Conservation (phyloP, 805 yeast species). For the Spathaspora sp. region DNA sequence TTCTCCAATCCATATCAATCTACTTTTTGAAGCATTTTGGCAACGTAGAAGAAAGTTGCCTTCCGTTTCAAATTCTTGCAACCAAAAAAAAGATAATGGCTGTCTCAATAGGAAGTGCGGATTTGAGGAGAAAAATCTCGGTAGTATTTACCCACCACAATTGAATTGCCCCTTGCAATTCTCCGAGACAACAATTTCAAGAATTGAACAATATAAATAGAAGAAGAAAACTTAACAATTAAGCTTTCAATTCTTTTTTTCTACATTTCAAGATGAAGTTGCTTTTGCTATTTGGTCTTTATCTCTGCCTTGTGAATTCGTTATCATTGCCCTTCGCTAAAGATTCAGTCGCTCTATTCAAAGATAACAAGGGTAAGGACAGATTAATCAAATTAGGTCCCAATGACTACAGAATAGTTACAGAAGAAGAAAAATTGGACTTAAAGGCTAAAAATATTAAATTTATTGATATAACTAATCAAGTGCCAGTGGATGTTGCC, state of each 20-base stretch:
- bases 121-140: neutral
- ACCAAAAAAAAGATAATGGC: neutral
- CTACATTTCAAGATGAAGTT: constrained; percentile 5
- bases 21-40: too few relatives aligned
- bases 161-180: neutral
- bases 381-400: constrained; percentile 36
- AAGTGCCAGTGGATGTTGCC: constrained; percentile 35
- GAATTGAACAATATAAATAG: neutral
- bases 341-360: neutral
- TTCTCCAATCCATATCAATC: too few relatives aligned
- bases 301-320: neutral
- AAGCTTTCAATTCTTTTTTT: neutral
- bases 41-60: too few relatives aligned
- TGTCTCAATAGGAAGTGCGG: neutral
- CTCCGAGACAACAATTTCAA: neutral
- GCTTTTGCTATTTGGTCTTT: neutral
- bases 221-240: neutral
- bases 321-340: neutral
- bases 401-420: constrained; percentile 23
- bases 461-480: constrained; percentile 64
- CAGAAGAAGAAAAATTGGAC: constrained; percentile 33
- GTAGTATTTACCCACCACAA: neutral
- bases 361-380: constrained; percentile 4
- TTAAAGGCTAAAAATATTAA: constrained; percentile 42
- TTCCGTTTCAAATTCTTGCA: neutral